These are phyloP conservation scores for Ophiocordyceps sinensis DNA, from an alignment of 2,329 filamentous ascomycete genomes.

Conservation along the genomic window DNA sequence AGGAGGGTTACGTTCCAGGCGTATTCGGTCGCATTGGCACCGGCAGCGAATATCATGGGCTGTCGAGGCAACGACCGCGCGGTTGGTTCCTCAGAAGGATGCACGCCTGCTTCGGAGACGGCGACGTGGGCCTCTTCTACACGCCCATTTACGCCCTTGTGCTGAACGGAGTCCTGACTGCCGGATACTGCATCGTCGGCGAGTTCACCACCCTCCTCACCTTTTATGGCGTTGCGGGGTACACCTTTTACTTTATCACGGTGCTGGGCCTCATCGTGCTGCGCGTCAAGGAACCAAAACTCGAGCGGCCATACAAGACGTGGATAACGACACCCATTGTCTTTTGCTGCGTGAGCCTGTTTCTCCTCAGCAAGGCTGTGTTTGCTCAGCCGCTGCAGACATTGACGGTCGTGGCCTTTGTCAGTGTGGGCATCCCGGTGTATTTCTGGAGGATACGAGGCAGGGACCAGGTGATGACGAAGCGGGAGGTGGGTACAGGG, in stretches of 20 bases:
- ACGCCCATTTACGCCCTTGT: conserved; percentile 88
- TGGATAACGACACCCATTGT: conserved; percentile 97
- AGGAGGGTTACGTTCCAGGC: conserved; percentile 81
- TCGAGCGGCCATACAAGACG: conserved; percentile 84
- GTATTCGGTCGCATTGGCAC: conserved; percentile 76
- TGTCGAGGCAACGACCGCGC: conserved; percentile 31
- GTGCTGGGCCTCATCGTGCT: conserved; percentile 88
- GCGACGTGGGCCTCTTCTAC: conserved; percentile 68
- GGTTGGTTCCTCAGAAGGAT: conserved; percentile 46
- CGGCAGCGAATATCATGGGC: conserved; percentile 25
- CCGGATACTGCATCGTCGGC: conserved; percentile 67
- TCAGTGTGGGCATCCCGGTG: conserved; percentile 68
- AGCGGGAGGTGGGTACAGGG: conserved; percentile 21
- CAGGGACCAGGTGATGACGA: conserved; percentile 34
- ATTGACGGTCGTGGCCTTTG: conserved; percentile 71
- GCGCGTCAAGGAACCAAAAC: conserved; percentile 68
- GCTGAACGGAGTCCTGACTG: conserved; percentile 63
- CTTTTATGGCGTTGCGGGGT: conserved; percentile 94
- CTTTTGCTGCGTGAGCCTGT: conserved; percentile 94
- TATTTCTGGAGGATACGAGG: conserved; percentile 77
- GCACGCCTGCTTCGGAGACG: conserved; percentile 55
- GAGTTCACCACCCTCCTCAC: conserved; percentile 87
- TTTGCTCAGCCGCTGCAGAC: conserved; percentile 89
- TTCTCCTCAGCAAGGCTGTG: conserved; percentile 74
- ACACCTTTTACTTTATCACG: conserved; percentile 93